Evolutionary conservation across 257 asterid genomes (phyloP).

Genomic region (Nemophila menziesii): DNA sequence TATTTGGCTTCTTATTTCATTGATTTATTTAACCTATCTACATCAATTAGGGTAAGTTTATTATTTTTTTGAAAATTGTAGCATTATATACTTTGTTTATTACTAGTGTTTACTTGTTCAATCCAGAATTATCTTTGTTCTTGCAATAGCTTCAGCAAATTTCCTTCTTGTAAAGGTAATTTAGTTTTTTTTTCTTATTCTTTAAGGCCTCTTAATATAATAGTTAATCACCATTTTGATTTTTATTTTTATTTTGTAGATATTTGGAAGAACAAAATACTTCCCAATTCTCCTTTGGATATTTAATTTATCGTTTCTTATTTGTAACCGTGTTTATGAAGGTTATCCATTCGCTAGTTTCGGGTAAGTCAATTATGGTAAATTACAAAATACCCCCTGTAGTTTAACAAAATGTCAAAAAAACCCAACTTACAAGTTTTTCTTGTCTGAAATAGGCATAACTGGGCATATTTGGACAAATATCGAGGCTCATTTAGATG

Average conservation of each 20-base stretch:
- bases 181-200: neutral
- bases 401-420: neutral
- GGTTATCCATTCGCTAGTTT: slow-evolving; percentile 72
- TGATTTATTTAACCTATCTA: slow-evolving; percentile 55
- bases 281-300: slow-evolving; percentile 57
- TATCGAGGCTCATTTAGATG: slow-evolving; percentile 92
- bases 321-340: slow-evolving; percentile 68
- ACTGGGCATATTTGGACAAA: slow-evolving; percentile 65
- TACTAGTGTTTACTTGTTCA: slow-evolving; percentile 3
- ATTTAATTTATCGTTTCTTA: slow-evolving; percentile 59
- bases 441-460: slow-evolving; percentile 37
- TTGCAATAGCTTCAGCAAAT: slow-evolving; percentile 67
- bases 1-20: slow-evolving; percentile 59
- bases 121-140: slow-evolving; percentile 60
- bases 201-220: slow-evolving; percentile 23
- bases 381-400: neutral
- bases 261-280: slow-evolving; percentile 61
- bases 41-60: slow-evolving; percentile 79
- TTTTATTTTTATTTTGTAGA: slow-evolving; percentile 51
- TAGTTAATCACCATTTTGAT: slow-evolving; percentile 37
- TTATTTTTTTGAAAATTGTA: slow-evolving; percentile 1
- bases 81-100: slow-evolving; percentile 3
- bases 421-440: slow-evolving; percentile 7
- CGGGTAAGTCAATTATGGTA: slow-evolving; percentile 34
- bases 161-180: slow-evolving; percentile 73